Evolutionary conservation across 2,329 filamentous ascomycete genomes (phyloP), one percentile per base, ranked within the genome.

Genomic region (Penicillium sp.): DNA sequence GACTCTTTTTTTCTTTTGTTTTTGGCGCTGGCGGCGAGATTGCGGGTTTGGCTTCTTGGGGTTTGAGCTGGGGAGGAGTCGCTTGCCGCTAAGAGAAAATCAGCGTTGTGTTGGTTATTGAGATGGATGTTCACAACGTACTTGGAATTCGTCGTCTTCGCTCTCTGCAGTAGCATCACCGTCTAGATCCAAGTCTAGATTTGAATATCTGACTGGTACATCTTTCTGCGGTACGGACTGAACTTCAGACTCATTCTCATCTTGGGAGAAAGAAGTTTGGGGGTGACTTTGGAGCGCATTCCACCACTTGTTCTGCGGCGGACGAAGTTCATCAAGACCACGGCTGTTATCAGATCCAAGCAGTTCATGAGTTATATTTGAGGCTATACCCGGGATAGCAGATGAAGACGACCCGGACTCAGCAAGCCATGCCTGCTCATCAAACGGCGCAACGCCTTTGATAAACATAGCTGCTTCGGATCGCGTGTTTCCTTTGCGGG

Each of bases 371-470:
- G 66, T 42, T n/a, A 69, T 51, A 50, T 64, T 64, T 24, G 53
- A 54, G 35, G 62, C 68, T 40, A 66, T 24, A 3, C 53, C 53
- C 14, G 54, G 51, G 13, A 16, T 42, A 38, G 57, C 60, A 41
- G 58, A 33, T 27, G 58, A 55, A 7, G 54, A 53, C 16, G 50
- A 48, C 9, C 46, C 53, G 28, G 63, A 57, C 40, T 70, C 64
- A 24, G 58, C 57, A 7, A 66, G 63, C 79, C 81, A 84, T 3
- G 58, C 53, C 18, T 69, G 58, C 56, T 79, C 73, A 52, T 83
- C 73, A 55, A 86, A 86, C 9, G 69, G 67, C 5, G 74, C 76
- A 38, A 84, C 69, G 0, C 82, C 83, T 62, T 76, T 78, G 31
- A 86, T 75, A 56, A 79, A 70, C 57, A 71, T 75, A 13, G 75